Evolutionary conservation across 2,329 filamentous ascomycete genomes (phyloP).

Genomic region (Colletotrichum coccodes): DNA sequence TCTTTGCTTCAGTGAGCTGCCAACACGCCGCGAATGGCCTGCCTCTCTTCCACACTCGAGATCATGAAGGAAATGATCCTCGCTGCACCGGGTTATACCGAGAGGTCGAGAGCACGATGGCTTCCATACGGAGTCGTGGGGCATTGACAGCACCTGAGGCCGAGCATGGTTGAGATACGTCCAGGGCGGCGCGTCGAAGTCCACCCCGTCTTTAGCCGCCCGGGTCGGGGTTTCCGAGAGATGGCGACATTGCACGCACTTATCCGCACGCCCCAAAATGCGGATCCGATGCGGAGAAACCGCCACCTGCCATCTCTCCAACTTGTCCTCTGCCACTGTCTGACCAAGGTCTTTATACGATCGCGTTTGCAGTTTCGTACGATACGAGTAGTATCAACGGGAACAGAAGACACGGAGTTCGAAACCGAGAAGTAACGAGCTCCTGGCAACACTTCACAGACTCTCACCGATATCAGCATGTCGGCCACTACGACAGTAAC

Average conservation of each 20-base stretch:
- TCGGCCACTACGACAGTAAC: conserved; percentile 12
- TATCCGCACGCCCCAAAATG: conserved; percentile 2
- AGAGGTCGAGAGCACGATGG: no score
- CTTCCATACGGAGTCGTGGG: no score
- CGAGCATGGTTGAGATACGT: not conserved
- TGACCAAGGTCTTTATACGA: no score
- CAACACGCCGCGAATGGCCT: no score
- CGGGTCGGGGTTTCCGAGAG: conserved; percentile 11
- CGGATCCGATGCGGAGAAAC: conserved; percentile 9
- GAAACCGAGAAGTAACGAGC: not conserved
- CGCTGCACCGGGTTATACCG: no score
- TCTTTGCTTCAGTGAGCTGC: no score
- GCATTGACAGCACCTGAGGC: no score
- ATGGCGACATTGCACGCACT: conserved; percentile 19
- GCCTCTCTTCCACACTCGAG: no score
- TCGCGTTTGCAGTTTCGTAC: no score
- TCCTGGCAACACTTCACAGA: not conserved
- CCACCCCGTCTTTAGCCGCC: conserved; percentile 4
- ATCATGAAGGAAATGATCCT: no score
- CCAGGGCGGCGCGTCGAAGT: not conserved
- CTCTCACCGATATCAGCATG: conserved; percentile 7
- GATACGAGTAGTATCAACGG: not conserved
- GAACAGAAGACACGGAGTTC: not conserved
- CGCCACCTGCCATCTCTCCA: not conserved
- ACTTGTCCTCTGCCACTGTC: no score